Evolutionary conservation across 805 yeast species (phyloP).

Genomic region (Blastobotrys robertii): DNA sequence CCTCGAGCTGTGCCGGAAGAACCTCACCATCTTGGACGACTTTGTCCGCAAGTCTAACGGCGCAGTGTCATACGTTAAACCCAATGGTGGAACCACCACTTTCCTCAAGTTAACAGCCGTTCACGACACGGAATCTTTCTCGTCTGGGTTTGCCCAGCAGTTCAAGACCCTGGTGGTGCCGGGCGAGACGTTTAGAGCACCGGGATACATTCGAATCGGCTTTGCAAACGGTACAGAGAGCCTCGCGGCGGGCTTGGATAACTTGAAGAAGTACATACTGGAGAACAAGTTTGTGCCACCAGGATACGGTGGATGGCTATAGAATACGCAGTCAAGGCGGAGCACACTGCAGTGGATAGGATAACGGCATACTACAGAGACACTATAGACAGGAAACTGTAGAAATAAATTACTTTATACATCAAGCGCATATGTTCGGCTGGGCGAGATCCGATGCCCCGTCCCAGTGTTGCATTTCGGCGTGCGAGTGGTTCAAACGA

Average conservation of each 20-base stretch:
- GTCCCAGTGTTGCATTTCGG: too few species aligned
- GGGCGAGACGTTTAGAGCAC: slow-evolving; percentile 37
- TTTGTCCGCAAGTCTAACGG: slow-evolving; percentile 29
- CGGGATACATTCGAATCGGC: slow-evolving; percentile 40
- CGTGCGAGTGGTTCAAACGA: too few species aligned
- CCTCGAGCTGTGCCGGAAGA: slow-evolving; percentile 31
- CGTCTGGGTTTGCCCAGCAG: slow-evolving; percentile 29
- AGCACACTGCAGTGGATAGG: too few species aligned
- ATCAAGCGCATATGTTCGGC: too few species aligned
- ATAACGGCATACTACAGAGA: too few species aligned
- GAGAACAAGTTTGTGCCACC: not conserved
- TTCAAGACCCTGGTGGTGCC: slow-evolving; percentile 36
- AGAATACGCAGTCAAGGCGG: too few species aligned
- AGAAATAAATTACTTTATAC: too few species aligned
- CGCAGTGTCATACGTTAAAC: slow-evolving; percentile 32
- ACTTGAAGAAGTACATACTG: slow-evolving; percentile 11
- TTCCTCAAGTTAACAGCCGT: slow-evolving; percentile 30
- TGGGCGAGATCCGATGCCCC: too few species aligned
- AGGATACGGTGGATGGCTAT: not conserved
- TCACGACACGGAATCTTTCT: slow-evolving; percentile 28
- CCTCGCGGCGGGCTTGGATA: slow-evolving; percentile 29
- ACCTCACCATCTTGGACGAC: slow-evolving; percentile 29
- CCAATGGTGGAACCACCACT: slow-evolving; percentile 41
- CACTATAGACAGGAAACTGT: too few species aligned
- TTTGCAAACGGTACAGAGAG: slow-evolving; percentile 35